Percentiles rank a stretch among this genome's conserved stretches.
phyloP scores from a whole-genome alignment of 495 filamentous ascomycete genomes.

The Neurospora africana region DNA sequence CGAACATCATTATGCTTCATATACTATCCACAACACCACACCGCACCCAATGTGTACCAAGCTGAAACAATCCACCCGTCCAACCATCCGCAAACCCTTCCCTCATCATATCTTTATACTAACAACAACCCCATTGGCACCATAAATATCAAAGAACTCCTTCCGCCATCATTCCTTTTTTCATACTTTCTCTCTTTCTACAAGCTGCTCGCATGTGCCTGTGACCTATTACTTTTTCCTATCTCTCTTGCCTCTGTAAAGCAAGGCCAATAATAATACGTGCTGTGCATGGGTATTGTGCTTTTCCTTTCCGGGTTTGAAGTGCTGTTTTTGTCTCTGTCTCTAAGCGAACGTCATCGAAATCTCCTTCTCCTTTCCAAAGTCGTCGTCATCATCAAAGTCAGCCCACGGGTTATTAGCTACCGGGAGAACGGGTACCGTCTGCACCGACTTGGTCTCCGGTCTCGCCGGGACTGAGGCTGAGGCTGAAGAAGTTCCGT shows the following conservation, averaged over 20 bases:
- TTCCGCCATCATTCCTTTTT: neutral
- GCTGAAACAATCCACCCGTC: neutral
- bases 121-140: neutral
- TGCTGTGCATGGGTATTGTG: neutral
- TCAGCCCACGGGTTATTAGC: constrained; percentile 75
- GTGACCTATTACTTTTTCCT: neutral
- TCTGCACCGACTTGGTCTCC: constrained; percentile 28
- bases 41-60: neutral
- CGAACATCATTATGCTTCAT: neutral
- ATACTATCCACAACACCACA: neutral
- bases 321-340: neutral
- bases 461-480: constrained; percentile 27
- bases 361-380: constrained; percentile 63
- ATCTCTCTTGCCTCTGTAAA: neutral
- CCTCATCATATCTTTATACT: neutral
- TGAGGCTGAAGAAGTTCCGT: constrained; percentile 1
- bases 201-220: neutral
- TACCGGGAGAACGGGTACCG: constrained; percentile 36
- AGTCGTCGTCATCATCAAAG: constrained; percentile 62
- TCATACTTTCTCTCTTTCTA: neutral
- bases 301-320: neutral
- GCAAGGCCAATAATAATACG: neutral
- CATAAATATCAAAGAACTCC: neutral
- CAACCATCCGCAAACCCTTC: no score
- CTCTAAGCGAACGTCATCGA: constrained; percentile 60